Percentiles rank a stretch among this genome's conserved stretches.
These are phyloP conservation scores for Solanum arcanum DNA, from an alignment of 257 asterid species.

Conservation along the genomic window DNA sequence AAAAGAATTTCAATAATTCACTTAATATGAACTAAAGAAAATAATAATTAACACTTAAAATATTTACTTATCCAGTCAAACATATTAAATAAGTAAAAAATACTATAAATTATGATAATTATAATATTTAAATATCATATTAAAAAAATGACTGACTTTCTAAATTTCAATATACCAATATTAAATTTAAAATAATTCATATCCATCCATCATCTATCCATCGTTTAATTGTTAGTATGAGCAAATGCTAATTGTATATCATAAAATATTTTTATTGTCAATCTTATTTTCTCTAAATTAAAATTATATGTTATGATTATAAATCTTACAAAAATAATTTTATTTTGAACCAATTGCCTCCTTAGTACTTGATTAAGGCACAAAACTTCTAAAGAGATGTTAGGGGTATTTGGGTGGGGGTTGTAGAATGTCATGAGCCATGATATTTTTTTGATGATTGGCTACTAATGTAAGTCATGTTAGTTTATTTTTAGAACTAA, in stretches of 20 bases:
- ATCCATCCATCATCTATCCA: background rate
- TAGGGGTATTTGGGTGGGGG: background rate
- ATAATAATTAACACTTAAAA: background rate
- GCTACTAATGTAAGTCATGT: constrained; percentile 3
- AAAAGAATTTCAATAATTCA: background rate
- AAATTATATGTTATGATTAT: background rate
- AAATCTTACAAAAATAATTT: background rate
- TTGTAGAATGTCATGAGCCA: background rate
- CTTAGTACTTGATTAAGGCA: background rate
- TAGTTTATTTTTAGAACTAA: background rate
- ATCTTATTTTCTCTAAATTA: background rate
- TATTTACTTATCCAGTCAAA: too few species aligned
- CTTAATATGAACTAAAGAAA: background rate
- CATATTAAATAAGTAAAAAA: too few species aligned
- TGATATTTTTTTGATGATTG: constrained; percentile 2
- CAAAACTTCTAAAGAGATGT: background rate
- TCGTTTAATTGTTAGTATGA: background rate
- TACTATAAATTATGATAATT: too few species aligned
- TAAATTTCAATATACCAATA: background rate
- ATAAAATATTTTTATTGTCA: background rate
- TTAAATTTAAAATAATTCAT: too few species aligned
- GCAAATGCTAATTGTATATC: background rate
- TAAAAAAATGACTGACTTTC: background rate
- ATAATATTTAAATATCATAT: too few species aligned
- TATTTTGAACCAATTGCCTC: background rate